Conservation (phyloP, 1,139 yeast species). For the Saccharomyces hybrid region DNA sequence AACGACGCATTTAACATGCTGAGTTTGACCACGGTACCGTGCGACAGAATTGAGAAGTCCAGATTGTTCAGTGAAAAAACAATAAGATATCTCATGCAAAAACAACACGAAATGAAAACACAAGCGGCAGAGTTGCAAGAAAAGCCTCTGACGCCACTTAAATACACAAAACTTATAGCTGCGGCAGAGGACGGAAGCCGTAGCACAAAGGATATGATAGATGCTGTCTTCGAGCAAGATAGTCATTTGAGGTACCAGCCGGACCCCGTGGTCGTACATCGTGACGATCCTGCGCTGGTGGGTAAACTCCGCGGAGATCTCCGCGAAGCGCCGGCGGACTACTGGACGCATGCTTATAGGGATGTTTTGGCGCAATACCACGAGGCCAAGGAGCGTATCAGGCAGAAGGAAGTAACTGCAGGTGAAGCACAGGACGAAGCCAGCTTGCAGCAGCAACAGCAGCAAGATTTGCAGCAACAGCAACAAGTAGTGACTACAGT, state of each 20-base stretch:
- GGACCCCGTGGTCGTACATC: slow-evolving; percentile 4
- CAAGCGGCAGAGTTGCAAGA: background rate
- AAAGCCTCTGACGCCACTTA: background rate
- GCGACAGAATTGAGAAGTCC: slow-evolving; percentile 19
- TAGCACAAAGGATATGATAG: background rate
- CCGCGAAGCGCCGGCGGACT: slow-evolving; percentile 26
- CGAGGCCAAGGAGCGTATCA: slow-evolving; percentile 15
- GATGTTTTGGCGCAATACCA: slow-evolving; percentile 11
- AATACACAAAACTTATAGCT: background rate
- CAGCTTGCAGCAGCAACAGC: slow-evolving; percentile 8
- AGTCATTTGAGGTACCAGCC: background rate
- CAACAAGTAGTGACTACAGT: slow-evolving; percentile 10
- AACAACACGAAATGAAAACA: slow-evolving; percentile 10
- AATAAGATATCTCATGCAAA: slow-evolving; percentile 10
- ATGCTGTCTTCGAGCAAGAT: background rate
- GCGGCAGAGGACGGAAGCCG: background rate
- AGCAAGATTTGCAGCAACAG: slow-evolving; percentile 16
- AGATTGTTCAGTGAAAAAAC: slow-evolving; percentile 13
- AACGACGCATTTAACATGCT: slow-evolving; percentile 21
- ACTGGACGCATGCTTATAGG: slow-evolving; percentile 21
- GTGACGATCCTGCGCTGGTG: background rate
- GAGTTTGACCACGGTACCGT: slow-evolving; percentile 21
- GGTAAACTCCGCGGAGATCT: slow-evolving; percentile 15
- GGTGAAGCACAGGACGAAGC: slow-evolving; percentile 4
- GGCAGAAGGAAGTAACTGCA: slow-evolving; percentile 6